phyloP scores from a whole-genome alignment of 305 asterid genomes.

The Fraxinus ornus region DNA sequence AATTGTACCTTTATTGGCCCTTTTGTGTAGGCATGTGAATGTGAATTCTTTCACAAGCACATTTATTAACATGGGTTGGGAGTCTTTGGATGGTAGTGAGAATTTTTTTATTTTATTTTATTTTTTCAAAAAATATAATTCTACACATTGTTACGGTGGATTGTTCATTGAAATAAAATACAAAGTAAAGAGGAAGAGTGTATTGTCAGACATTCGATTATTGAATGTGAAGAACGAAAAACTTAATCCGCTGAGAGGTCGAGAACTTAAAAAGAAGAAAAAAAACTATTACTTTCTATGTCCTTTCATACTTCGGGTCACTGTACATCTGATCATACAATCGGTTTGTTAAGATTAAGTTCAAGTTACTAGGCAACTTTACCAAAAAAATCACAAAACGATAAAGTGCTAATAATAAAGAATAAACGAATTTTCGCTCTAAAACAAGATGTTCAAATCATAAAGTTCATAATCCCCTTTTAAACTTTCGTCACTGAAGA shows the following conservation, averaged over 20 bases:
- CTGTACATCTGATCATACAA: neutral
- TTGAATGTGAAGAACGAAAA: neutral
- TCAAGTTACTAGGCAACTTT: too few species aligned
- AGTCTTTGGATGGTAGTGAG: neutral
- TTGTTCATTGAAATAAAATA: neutral
- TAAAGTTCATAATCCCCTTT: too few species aligned
- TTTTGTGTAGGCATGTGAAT: slow-evolving; percentile 27
- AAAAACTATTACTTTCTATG: too few species aligned
- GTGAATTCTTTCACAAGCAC: neutral
- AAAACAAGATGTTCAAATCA: too few species aligned
- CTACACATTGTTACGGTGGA: neutral
- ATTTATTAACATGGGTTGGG: neutral
- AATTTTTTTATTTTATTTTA: neutral
- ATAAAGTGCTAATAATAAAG: too few species aligned
- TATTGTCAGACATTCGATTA: neutral
- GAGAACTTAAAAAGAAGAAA: neutral
- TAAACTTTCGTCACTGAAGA: too few species aligned
- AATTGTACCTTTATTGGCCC: slow-evolving; percentile 16
- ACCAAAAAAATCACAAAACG: too few species aligned
- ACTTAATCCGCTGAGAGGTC: too few species aligned
- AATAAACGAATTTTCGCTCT: too few species aligned
- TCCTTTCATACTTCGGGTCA: neutral
- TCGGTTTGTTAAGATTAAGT: too few species aligned
- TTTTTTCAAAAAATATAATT: neutral
- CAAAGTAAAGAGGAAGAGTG: neutral